A percentile compares a stretch with the other conserved stretches of the same genome.
These are phyloP conservation scores for Zopfochytrium polystomum DNA, from an alignment of 371 early-diverging fungal species.

Conservation along the genomic window DNA sequence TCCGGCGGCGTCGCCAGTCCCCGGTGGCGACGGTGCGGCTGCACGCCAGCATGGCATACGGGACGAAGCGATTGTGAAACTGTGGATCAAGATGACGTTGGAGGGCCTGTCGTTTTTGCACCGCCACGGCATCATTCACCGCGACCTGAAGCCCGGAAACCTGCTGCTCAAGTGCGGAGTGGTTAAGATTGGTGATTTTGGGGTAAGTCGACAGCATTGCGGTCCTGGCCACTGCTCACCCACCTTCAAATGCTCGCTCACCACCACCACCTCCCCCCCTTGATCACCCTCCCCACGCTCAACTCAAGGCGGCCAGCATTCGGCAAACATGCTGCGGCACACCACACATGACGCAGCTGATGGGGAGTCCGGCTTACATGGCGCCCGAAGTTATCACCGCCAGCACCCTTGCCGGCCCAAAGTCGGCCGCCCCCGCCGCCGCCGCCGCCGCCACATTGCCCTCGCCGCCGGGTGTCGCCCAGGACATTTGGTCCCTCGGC, in stretches of 20 bases:
- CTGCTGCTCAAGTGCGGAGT: constrained; percentile 49
- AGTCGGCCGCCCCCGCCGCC: no score
- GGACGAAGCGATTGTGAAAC: constrained; percentile 9
- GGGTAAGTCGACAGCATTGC: no score
- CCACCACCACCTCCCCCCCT: no score
- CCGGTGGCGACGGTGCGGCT: background rate
- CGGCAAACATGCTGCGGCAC: constrained; percentile 13
- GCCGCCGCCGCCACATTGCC: constrained; percentile 13
- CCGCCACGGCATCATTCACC: constrained; percentile 15
- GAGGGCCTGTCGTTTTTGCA: constrained; percentile 20
- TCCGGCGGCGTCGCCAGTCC: no score
- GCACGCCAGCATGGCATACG: background rate
- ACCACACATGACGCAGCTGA: constrained; percentile 13
- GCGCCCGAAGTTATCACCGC: constrained; percentile 18
- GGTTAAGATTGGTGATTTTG: constrained; percentile 67
- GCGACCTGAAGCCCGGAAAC: constrained; percentile 39
- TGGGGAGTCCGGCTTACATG: constrained; percentile 18
- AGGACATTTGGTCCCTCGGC: constrained; percentile 33
- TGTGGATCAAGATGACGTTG: constrained; percentile 19
- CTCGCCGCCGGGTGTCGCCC: constrained; percentile 10
- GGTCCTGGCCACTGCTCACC: constrained; percentile 5
- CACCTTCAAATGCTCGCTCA: background rate
- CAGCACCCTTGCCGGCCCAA: no score
- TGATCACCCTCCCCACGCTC: background rate
- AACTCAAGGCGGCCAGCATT: constrained; percentile 8